Conservation (phyloP, 352 stramenopile genomes). For the Globisporangium megalacanthum region DNA sequence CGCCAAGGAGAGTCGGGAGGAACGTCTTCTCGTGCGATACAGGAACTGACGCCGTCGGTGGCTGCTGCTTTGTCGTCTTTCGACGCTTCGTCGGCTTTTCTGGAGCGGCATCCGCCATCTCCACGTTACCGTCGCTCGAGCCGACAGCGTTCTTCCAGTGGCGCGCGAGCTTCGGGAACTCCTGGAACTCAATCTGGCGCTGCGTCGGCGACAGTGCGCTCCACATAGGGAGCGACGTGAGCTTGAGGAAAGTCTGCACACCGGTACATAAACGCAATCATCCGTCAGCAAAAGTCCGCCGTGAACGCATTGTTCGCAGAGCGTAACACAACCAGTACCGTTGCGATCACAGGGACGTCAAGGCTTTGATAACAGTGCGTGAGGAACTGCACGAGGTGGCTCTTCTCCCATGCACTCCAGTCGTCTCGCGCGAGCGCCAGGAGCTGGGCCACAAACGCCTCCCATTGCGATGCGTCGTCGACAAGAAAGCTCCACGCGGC, state of each 20-base stretch:
- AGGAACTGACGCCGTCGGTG: background rate
- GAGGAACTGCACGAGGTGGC: slow-evolving; percentile 53
- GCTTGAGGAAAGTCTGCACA: slow-evolving; percentile 37
- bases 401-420: slow-evolving; percentile 42
- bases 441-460: slow-evolving; percentile 31
- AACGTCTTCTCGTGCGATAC: slow-evolving; percentile 25
- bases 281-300: no score
- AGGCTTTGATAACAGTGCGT: slow-evolving; percentile 52
- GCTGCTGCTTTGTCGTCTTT: slow-evolving; percentile 16
- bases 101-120: background rate
- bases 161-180: slow-evolving; percentile 56
- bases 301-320: background rate
- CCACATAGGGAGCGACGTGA: slow-evolving; percentile 66
- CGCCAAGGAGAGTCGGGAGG: slow-evolving; percentile 30
- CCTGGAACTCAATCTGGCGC: slow-evolving; percentile 53
- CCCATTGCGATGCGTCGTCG: slow-evolving; percentile 22
- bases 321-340: slow-evolving; percentile 6
- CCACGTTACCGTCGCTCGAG: background rate
- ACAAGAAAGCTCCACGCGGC: slow-evolving; percentile 11
- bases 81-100: slow-evolving; percentile 29
- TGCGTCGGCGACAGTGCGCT: slow-evolving; percentile 49
- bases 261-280: background rate
- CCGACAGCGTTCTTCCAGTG: slow-evolving; percentile 51
- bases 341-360: slow-evolving; percentile 43
- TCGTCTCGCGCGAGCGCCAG: slow-evolving; percentile 15